Evolutionary conservation across 306 rosid genomes (phyloP), one percentile per base, ranked within the genome.

Genomic region (Trifolium dubium): DNA sequence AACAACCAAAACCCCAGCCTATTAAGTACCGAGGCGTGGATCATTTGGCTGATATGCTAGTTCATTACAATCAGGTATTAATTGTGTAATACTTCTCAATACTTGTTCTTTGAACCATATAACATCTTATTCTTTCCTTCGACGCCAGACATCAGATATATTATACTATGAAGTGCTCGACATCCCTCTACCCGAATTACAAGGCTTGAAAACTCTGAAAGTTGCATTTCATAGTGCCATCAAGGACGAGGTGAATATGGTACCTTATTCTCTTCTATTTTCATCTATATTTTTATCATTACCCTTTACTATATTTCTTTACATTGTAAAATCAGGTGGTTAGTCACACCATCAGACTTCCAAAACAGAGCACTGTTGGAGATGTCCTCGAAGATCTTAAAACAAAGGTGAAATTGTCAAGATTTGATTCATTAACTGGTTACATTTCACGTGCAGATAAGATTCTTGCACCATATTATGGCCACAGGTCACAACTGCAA

Each of bases 161-260:
- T 77, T 92, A 60, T 92, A 92, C 83, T 92, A 86, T 59, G 97
- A 92, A 77, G 88, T 92, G 34, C 87, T 92, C 75, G 97, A 92
- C 84, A 92, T 92, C 74, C 96, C 97, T 76, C 82, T 92, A 69
- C 96, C 97, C 63, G 96, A 89, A 79, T 82, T 92, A 73, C 96
- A 92, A 89, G 93, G 90, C 70, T 80, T 92, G 81, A 89, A 89
- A 82, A 92, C 93, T 64, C 87, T 92, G 80, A 92, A 92, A 80
- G 93, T 92, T 13, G 90, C 96, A 76, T 92, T 89, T 79, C 96
- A 86, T 82, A 86, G 83, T 80, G 92, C 92, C 67, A 88, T 91
- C 31, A 88, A 89, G 76, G 97, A 92, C 64, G 93, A 92, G 83
- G 93, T 92, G 85, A 89, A 93, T 88, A 76, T 58, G 49, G 61